Evolutionary conservation across 495 filamentous ascomycete species (phyloP), one percentile per base, ranked within the genome.

Genomic region (Entonaema liquescens): DNA sequence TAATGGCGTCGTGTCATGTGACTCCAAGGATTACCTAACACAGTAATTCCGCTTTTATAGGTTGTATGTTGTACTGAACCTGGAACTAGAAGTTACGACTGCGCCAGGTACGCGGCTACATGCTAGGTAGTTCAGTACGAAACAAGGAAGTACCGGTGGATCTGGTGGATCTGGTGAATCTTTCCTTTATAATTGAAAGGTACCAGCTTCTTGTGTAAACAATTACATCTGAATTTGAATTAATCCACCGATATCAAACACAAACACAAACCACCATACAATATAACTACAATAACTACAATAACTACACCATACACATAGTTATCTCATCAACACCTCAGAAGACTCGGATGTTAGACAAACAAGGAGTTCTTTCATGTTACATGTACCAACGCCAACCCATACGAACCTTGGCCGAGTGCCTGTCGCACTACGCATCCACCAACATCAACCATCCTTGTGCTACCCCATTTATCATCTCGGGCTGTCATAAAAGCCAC

Each of bases 361-460:
- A 17, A 47, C 17, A 9, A 47, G 49, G 49, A 52, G 12, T 28
- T 19, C 12, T 52, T 47, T 23, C 42, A 1, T 47, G n/a, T 23
- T 11, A 21, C 21, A 49, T 12, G 44, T 44, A 61, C 42, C 47
- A 62, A 49, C 52, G n/a, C 38, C 28, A 65, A 38, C 40, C 40
- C 62, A 65, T 21, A 38, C 49, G 62, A 29, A 65, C 54, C 28
- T 40, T 36, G 50, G 50, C 7, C 23, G 15, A 56, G 15, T 25
- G 52, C 29, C n/a, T 21, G n/a, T 56, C 36, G 36, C n/a, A 59
- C 12, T 59, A 21, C 17, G 26, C 31, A 47, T 47, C 19, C n/a
- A 62, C 65, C 65, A 68, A 68, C 65, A 55, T 38, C 50, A 49
- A 36, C 11, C 23, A 62, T 25, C 68, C 57, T 70, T 60, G 68